Base-by-base conservation (phyloP, 1,284 basidiomycete species). In the Tilletia setariae region DNA sequence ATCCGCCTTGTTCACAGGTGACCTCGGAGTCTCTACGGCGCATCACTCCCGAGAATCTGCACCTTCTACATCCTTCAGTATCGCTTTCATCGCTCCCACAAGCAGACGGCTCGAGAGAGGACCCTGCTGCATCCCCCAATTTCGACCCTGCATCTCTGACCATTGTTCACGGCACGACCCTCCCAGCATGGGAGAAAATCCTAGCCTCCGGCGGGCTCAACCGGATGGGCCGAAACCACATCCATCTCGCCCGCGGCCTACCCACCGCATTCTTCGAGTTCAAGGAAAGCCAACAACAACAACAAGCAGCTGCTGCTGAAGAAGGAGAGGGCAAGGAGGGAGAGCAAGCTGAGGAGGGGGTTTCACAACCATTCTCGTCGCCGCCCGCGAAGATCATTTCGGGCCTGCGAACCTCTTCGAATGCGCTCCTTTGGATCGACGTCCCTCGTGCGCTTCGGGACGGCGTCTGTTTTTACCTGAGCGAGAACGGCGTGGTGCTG, bases 151-250 rank as follows among this genome's bases (percentile, higher is more conserved):
- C 28, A 19, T 68, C 64, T 16, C 63, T 69, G 21, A 47, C 42
- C 19, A 30, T 51, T 51, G 64, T 82, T 15, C 80, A 82, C 43
- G 80, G 80, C 21, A 82, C 80, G 1, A 72, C 67, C 16, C 63
- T 70, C 16, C 71, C 91, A 89, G 87, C 59, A 84, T 81, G 75
- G 76, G 67, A 72, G 2, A 8, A 44, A 30, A 82, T 82, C 56
- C 62, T 68, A 1, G 66, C 67, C 83, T 32, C 85, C 1, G 74
- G 90, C 74, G 93, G 92, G 0, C 83, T 95, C 16, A 91, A 89
- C n/a, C 89, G 86, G 71, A 94, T 94, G 93, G 86, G 83, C 16
- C 86, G 93, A 30, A 93, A 92, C 73, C 92, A 95, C 77, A 90
- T 95, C 63, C 93, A 95, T 80, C 86, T 94, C 13, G 92, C 93